These are phyloP conservation scores for Apiotrichum veenhuisii DNA, from an alignment of 1,284 basidiomycete genomes.

Conservation along the genomic window DNA sequence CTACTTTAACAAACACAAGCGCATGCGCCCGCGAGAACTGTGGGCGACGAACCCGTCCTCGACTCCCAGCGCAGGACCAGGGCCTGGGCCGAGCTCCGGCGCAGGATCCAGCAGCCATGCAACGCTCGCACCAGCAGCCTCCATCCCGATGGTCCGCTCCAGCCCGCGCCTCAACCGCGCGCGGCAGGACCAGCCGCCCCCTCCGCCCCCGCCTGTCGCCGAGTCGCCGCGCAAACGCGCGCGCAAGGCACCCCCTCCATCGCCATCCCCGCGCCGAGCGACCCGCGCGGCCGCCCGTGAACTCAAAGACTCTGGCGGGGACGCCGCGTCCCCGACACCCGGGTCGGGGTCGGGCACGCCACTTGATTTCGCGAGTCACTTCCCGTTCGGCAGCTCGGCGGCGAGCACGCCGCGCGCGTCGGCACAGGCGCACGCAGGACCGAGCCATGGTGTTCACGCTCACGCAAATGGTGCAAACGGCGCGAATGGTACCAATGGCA, in stretches of 20 bases:
- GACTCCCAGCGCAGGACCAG: too few species aligned
- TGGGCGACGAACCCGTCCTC: slow-evolving; percentile 20
- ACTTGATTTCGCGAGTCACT: slow-evolving; percentile 12
- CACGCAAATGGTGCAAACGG: not conserved
- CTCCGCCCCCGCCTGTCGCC: not conserved
- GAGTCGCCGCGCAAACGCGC: slow-evolving; percentile 30
- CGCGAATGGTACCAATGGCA: not conserved
- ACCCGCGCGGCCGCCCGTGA: slow-evolving; percentile 23
- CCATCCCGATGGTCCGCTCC: not conserved
- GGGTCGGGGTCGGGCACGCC: slow-evolving; percentile 1
- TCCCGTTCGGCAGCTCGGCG: slow-evolving; percentile 8
- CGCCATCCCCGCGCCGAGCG: slow-evolving; percentile 24
- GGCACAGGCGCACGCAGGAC: not conserved
- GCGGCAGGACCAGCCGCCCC: not conserved
- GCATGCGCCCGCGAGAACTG: slow-evolving; percentile 43
- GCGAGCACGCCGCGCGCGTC: not conserved
- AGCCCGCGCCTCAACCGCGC: not conserved
- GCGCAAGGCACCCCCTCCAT: slow-evolving; percentile 22
- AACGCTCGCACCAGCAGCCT: not conserved
- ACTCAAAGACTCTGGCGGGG: not conserved
- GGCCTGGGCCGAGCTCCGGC: too few species aligned
- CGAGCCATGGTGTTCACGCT: not conserved
- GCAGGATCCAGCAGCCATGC: not conserved
- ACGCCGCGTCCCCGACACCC: slow-evolving; percentile 12
- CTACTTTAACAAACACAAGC: slow-evolving; percentile 46